Evolutionary conservation across 2,329 filamentous ascomycete genomes (phyloP), one percentile per base, ranked within the genome.

Genomic region (Botryosphaeria dothidea): DNA sequence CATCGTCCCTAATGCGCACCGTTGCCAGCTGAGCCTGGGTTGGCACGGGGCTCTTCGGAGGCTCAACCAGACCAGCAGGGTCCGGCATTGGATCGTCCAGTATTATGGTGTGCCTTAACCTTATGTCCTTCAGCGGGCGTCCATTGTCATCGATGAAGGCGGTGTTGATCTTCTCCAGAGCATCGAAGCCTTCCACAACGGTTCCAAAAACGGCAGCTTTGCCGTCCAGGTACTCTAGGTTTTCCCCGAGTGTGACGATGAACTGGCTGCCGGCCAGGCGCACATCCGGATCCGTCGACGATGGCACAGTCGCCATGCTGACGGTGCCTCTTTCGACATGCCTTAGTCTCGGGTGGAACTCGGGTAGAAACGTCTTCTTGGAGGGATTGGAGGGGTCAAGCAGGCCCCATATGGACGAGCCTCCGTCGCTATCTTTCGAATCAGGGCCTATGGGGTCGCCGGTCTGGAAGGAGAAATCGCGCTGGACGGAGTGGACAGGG

Each of bases 151-250:
- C 94, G 65, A 93, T 88, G 68, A 97, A 96, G 17, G 93, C 88
- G 41, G 88, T 86, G 75, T 98, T 97, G 80, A 98, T 92, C 80
- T 94, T 96, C 75, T 98, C 93, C 60, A 99, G 81, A 8, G 89
- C 90, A 78, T 98, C 94, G 69, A 98, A 97, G 0, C 95, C 95
- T 78, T 99, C 94, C 0, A 97, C 95, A 0, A 98, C 93, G 71
- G 93, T 93, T 65, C 93, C 94, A 75, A 98, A 99, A 52, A 97
- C 90, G 29, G 93, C 92, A n/a, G 92, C 93, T 75, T 95, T 96
- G 68, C 92, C 93, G 74, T 99, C 92, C 34, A 98, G 80, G 74
- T 91, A 96, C 73, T 97, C 93, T 1, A 96, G 89, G 67, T 95
- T 89, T 68, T 96, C 92, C 41, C 92, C 93, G 3, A 97, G 83